Conservation (phyloP, 495 filamentous ascomycete species). For the Opeltia flavorubescens region DNA sequence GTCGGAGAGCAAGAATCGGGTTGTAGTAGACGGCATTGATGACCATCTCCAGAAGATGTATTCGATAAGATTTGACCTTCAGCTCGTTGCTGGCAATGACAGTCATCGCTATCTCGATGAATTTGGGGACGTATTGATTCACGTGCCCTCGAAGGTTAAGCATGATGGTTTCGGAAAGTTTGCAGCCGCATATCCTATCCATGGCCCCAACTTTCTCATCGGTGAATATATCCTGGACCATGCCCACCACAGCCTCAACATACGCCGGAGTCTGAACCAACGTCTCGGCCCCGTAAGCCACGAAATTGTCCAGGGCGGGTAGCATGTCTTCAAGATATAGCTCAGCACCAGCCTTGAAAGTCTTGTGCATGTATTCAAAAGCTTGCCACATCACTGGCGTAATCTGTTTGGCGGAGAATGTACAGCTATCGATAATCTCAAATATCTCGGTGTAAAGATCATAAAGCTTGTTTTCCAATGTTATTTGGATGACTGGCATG, state of each 20-base stretch:
- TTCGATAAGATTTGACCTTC: slow-evolving; percentile 77
- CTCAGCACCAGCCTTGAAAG: slow-evolving; percentile 93
- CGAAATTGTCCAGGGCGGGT: slow-evolving; percentile 91
- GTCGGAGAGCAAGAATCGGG: slow-evolving; percentile 62
- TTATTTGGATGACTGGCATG: slow-evolving; percentile 93
- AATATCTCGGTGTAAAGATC: slow-evolving; percentile 96
- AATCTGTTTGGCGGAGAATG: slow-evolving; percentile 92
- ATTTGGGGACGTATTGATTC: slow-evolving; percentile 73
- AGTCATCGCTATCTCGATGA: slow-evolving; percentile 77
- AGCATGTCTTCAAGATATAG: slow-evolving; percentile 94
- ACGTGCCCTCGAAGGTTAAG: slow-evolving; percentile 83
- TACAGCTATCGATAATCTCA: slow-evolving; percentile 98
- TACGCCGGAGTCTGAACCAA: slow-evolving; percentile 75
- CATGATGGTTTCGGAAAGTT: slow-evolving; percentile 94
- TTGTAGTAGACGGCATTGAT: slow-evolving; percentile 99
- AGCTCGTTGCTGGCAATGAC: slow-evolving; percentile 58
- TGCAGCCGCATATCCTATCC: slow-evolving; percentile 97
- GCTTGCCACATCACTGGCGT: slow-evolving; percentile 97
- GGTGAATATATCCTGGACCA: slow-evolving; percentile 60
- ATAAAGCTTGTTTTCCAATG: slow-evolving; percentile 92
- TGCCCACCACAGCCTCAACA: slow-evolving; percentile 71
- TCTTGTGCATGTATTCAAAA: slow-evolving; percentile 89
- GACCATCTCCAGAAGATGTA: slow-evolving; percentile 97
- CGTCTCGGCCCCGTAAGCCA: slow-evolving; percentile 72
- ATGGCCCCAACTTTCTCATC: slow-evolving; percentile 88